Percentiles rank a stretch among this genome's conserved stretches.
phyloP scores from a whole-genome alignment of 495 filamentous ascomycete species.

The Tuber borchii region DNA sequence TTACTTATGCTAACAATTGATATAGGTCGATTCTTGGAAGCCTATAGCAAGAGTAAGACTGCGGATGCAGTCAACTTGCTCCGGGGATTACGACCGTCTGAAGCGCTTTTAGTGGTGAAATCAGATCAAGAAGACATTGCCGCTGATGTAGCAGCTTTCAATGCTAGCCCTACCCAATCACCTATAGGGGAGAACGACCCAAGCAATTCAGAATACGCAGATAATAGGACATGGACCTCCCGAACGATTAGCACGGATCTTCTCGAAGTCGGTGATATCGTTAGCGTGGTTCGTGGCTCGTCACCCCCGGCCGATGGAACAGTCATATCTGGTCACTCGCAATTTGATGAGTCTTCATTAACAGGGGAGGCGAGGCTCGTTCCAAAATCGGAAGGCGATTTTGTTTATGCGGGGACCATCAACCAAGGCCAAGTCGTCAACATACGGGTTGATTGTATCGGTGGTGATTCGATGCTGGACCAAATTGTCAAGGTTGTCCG shows the following conservation, averaged over 20 bases:
- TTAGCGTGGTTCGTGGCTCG: conserved; percentile 67
- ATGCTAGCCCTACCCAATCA: background rate
- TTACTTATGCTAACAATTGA: conserved; percentile 13
- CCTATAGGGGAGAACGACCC: conserved; percentile 31
- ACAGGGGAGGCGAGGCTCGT: conserved; percentile 82
- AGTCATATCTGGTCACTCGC: conserved; percentile 57
- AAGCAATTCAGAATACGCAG: conserved; percentile 30
- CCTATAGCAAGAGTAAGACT: conserved; percentile 86
- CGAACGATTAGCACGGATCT: conserved; percentile 59
- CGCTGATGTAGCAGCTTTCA: conserved; percentile 20
- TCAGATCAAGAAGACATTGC: conserved; percentile 33
- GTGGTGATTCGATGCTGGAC: conserved; percentile 82
- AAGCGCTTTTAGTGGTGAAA: conserved; percentile 62
- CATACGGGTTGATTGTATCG: conserved; percentile 61
- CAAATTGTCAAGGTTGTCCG: conserved; percentile 83
- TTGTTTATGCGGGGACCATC: conserved; percentile 78
- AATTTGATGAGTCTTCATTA: conserved; percentile 82
- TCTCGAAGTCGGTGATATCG: conserved; percentile 75
- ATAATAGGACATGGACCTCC: conserved; percentile 37
- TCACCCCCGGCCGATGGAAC: conserved; percentile 82
- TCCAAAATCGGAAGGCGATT: conserved; percentile 61
- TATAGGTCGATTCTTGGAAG: conserved; percentile 65
- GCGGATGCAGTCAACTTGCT: conserved; percentile 81
- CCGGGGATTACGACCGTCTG: conserved; percentile 68
- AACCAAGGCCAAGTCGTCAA: conserved; percentile 69